A percentile compares a stretch with the other conserved stretches of the same genome.
These are phyloP conservation scores for Corylus americana DNA, from an alignment of 306 rosid genomes.

Conservation along the genomic window DNA sequence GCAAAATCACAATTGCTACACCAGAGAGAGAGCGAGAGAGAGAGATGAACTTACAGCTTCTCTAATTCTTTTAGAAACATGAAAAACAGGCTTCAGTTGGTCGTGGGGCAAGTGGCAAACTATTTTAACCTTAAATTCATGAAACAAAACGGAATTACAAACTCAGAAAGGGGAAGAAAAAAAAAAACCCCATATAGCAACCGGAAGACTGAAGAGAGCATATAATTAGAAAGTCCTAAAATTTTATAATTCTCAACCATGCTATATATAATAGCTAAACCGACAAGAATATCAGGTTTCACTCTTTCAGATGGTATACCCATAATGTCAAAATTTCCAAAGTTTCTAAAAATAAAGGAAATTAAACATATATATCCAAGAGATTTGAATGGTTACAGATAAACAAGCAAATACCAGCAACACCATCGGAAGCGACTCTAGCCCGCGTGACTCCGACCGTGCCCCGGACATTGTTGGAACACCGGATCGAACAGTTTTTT, in stretches of 20 bases:
- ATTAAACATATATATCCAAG: too few relatives aligned
- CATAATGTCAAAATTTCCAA: too few relatives aligned
- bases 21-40: neutral
- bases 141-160: slow-evolving; percentile 29
- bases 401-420: too few relatives aligned
- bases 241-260: neutral
- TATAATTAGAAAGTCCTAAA: neutral
- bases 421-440: too few relatives aligned
- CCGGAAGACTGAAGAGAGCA: neutral
- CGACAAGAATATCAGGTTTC: too few relatives aligned
- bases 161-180: neutral
- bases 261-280: too few relatives aligned
- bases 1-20: neutral
- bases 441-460: too few relatives aligned
- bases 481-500: too few relatives aligned
- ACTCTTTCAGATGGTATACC: too few relatives aligned
- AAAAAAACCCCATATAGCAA: neutral
- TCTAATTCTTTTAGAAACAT: slow-evolving; percentile 74
- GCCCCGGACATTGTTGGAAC: too few relatives aligned
- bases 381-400: too few relatives aligned
- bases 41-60: slow-evolving; percentile 66
- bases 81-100: slow-evolving; percentile 83
- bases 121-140: slow-evolving; percentile 61
- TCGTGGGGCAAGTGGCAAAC: slow-evolving; percentile 89
- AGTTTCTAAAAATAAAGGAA: too few relatives aligned